Conservation (phyloP, 805 yeast species). For the Yarrowia sp. region DNA sequence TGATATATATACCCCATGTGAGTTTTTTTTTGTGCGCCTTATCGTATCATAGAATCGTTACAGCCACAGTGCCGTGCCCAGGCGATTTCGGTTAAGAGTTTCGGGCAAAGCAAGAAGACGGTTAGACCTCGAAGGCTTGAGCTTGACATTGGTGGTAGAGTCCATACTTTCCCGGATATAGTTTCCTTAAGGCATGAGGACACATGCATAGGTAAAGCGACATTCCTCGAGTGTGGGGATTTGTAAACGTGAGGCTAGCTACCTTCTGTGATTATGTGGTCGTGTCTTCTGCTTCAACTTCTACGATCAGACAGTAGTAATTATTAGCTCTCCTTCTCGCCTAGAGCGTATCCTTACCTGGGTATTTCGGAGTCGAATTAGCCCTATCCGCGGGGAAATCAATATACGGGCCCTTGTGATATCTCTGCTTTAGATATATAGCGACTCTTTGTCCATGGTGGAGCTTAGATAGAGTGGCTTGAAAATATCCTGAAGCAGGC, state of each 20-base stretch:
- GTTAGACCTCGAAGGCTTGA: conserved; percentile 5
- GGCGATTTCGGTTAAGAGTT: neutral
- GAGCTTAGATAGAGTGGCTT: conserved; percentile 23
- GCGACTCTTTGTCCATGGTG: neutral
- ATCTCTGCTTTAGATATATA: neutral
- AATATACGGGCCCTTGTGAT: neutral
- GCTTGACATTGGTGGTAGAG: neutral
- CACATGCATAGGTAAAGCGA: neutral
- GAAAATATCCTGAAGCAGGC: conserved; percentile 7
- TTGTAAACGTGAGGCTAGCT: neutral
- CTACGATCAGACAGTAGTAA: no score
- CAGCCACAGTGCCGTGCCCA: conserved; percentile 22
- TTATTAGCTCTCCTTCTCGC: no score
- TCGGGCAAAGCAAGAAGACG: neutral
- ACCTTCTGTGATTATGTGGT: no score
- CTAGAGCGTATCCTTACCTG: no score
- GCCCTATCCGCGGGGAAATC: neutral
- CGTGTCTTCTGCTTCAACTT: no score
- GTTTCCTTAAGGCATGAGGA: neutral
- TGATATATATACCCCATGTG: neutral
- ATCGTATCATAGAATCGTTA: conserved; percentile 7
- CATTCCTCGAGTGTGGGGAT: neutral
- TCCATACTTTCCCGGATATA: neutral
- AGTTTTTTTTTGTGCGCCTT: neutral
- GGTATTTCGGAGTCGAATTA: no score